A percentile compares a stretch with the other conserved stretches of the same genome.
These are phyloP conservation scores for Lactifluus pinguis DNA, from an alignment of 768 basidiomycete species.

Conservation along the genomic window DNA sequence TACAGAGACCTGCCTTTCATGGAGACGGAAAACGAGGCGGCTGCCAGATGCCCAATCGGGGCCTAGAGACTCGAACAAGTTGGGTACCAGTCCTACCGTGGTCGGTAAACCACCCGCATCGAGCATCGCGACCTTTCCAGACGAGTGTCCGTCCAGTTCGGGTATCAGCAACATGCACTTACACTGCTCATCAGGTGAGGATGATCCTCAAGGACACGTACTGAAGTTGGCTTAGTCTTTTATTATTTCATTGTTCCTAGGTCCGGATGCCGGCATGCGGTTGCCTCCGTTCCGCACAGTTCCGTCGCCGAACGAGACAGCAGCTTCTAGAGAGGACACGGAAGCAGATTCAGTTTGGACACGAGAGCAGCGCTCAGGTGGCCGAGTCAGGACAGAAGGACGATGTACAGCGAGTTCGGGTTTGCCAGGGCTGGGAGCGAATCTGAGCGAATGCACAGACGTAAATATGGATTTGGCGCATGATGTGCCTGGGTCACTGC, in stretches of 20 bases:
- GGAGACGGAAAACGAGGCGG: background rate
- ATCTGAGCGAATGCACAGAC: background rate
- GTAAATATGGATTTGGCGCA: background rate
- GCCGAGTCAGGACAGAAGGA: too few relatives aligned
- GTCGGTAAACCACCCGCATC: too few relatives aligned
- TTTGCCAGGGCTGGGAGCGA: background rate
- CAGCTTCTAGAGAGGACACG: background rate
- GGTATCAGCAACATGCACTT: background rate
- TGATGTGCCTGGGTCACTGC: background rate
- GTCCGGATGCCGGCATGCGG: background rate
- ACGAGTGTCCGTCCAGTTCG: background rate
- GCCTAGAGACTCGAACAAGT: background rate
- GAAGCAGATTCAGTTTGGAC: background rate
- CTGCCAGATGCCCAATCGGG: background rate
- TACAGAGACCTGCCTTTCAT: background rate
- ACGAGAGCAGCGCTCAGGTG: background rate
- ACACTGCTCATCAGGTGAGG: background rate
- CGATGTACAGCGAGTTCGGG: background rate
- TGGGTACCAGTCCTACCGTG: background rate
- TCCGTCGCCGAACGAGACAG: background rate
- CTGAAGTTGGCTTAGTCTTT: background rate
- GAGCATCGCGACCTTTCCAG: background rate
- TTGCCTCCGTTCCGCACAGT: background rate
- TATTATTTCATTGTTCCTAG: background rate
- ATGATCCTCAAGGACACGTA: background rate